These are phyloP conservation scores for Lobulomyces angularis DNA, from an alignment of 192 early-diverging fungal species.

Conservation along the genomic window DNA sequence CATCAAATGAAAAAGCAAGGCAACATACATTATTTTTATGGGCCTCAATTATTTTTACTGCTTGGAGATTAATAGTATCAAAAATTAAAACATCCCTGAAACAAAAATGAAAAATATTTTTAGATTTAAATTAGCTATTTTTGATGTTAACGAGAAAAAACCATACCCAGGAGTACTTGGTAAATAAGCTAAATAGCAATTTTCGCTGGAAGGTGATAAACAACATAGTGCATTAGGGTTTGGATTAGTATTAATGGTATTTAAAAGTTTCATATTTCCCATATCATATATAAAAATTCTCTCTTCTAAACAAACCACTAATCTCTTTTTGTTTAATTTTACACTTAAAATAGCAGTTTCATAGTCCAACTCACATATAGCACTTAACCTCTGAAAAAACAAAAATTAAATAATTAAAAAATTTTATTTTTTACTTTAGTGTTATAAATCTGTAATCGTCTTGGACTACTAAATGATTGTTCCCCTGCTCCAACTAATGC, in stretches of 20 bases:
- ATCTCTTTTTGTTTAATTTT: constrained; percentile 85
- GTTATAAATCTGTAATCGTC: constrained; percentile 87
- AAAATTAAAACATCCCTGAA: constrained; percentile 85
- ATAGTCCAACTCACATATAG: constrained; percentile 95
- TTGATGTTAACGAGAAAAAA: no score
- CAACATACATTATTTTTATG: constrained; percentile 84
- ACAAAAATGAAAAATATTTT: no score
- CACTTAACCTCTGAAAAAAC: constrained; percentile 64
- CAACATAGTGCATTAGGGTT: constrained; percentile 84
- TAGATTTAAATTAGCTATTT: no score
- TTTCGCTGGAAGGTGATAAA: constrained; percentile 83
- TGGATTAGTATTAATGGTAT: constrained; percentile 89
- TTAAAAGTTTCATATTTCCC: constrained; percentile 93
- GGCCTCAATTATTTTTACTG: constrained; percentile 86
- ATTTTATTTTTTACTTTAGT: constrained; percentile 62
- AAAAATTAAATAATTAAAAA: constrained; percentile 2
- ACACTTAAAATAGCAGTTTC: constrained; percentile 84
- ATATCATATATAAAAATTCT: constrained; percentile 96
- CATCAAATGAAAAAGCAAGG: constrained; percentile 78
- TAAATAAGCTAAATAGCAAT: constrained; percentile 91
- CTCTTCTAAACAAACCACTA: constrained; percentile 90
- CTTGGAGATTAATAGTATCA: constrained; percentile 75
- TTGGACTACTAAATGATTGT: constrained; percentile 72
- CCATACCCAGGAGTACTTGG: constrained; percentile 44
- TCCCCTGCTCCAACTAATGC: constrained; percentile 91